Conservation (phyloP, 108 stramenopile genomes). For the Nitzschia inconspicua region DNA sequence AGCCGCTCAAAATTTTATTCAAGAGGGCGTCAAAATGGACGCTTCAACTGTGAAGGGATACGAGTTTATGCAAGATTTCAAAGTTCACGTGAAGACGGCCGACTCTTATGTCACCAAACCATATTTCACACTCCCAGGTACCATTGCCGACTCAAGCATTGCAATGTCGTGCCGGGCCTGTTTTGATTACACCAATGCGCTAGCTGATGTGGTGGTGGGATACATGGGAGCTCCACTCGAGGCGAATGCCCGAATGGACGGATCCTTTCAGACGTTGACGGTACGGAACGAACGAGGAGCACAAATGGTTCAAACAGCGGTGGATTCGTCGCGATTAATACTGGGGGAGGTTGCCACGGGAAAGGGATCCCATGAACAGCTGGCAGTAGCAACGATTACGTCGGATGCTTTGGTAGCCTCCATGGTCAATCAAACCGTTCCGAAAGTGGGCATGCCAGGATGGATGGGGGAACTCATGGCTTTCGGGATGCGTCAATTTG, state of each 20-base stretch:
- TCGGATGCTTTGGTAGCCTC: conserved; percentile 56
- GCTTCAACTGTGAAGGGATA: conserved; percentile 37
- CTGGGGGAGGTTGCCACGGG: conserved; percentile 46
- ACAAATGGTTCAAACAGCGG: conserved; percentile 59
- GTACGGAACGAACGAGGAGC: conserved; percentile 65
- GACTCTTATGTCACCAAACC: conserved; percentile 62
- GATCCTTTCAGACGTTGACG: conserved; percentile 60
- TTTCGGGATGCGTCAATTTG: conserved; percentile 40
- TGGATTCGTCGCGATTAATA: conserved; percentile 37
- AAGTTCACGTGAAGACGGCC: conserved; percentile 71
- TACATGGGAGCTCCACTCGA: conserved; percentile 65
- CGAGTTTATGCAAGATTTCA: conserved; percentile 87
- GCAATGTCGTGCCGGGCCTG: conserved; percentile 75
- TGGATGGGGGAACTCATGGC: conserved; percentile 67
- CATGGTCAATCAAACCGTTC: conserved; percentile 50
- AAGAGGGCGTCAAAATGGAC: conserved; percentile 39
- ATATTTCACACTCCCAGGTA: conserved; percentile 77
- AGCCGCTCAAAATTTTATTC: conserved; percentile 66
- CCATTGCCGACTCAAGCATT: conserved; percentile 71
- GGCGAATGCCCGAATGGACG: conserved; percentile 3
- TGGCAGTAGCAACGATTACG: conserved; percentile 57
- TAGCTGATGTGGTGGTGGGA: conserved; percentile 82
- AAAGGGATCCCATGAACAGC: conserved; percentile 51
- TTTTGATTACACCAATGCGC: conserved; percentile 84
- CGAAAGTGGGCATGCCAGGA: conserved; percentile 59